Percentiles rank a stretch among this genome's conserved stretches.
Conservation (phyloP, 768 basidiomycete species). For the Hebeloma cylindrosporum region DNA sequence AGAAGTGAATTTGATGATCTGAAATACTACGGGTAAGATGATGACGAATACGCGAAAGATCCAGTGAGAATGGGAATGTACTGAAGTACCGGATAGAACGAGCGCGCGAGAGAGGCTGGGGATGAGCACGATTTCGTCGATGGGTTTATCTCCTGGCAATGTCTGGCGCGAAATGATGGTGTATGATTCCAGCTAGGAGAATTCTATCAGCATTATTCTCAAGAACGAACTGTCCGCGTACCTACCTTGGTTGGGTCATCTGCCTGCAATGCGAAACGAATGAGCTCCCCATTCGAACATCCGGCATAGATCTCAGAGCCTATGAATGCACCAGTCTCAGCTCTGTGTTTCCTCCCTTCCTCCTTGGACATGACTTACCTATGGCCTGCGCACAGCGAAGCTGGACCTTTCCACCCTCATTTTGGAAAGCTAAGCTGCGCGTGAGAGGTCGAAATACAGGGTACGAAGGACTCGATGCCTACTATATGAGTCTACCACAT, state of each 20-base stretch:
- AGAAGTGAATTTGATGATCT: slow-evolving; percentile 75
- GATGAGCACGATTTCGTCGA: slow-evolving; percentile 80
- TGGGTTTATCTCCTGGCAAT: slow-evolving; percentile 64
- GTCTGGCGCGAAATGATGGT: slow-evolving; percentile 66
- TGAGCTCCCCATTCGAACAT: slow-evolving; percentile 78
- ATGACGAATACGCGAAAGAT: slow-evolving; percentile 1
- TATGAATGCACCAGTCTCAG: slow-evolving; percentile 25
- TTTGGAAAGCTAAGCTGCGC: slow-evolving; percentile 12
- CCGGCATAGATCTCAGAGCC: slow-evolving; percentile 88
- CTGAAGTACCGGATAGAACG: slow-evolving; percentile 66
- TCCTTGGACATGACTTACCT: slow-evolving; percentile 39
- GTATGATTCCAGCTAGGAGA: slow-evolving; percentile 57
- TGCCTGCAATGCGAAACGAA: slow-evolving; percentile 73
- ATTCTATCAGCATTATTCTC: background rate
- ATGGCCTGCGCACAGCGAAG: slow-evolving; percentile 58
- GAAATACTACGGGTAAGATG: slow-evolving; percentile 11
- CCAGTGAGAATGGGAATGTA: slow-evolving; percentile 11
- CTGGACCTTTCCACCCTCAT: slow-evolving; percentile 22
- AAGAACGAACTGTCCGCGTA: background rate
- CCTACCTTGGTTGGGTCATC: slow-evolving; percentile 51
- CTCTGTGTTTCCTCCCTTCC: too few relatives aligned
- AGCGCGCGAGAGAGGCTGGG: slow-evolving; percentile 74
- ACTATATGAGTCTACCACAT: slow-evolving; percentile 41
- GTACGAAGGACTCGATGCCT: slow-evolving; percentile 14
- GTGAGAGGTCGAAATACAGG: background rate